Percentiles rank a stretch among this genome's conserved stretches.
These are phyloP conservation scores for Metschnikowia borealis DNA, from an alignment of 805 yeast species.

Conservation along the genomic window DNA sequence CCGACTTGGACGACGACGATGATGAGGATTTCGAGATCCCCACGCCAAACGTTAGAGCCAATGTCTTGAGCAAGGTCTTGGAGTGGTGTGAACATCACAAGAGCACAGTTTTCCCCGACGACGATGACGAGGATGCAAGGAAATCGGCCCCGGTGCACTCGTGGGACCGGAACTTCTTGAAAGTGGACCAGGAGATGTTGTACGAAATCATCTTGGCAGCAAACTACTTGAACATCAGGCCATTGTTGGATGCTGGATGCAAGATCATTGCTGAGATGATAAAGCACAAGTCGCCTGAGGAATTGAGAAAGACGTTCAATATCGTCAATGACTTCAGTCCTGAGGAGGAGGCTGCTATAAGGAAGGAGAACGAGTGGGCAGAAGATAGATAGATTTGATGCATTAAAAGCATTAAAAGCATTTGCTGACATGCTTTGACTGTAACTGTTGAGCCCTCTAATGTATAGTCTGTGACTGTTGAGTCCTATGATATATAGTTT, in stretches of 20 bases:
- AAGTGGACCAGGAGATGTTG: constrained; percentile 89
- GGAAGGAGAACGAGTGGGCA: constrained; percentile 89
- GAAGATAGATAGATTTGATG: constrained; percentile 57
- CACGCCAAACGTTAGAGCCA: constrained; percentile 83
- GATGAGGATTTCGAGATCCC: constrained; percentile 70
- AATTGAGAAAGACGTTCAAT: constrained; percentile 73
- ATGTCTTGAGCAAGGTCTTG: constrained; percentile 82
- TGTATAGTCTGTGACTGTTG: not conserved
- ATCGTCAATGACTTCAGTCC: constrained; percentile 81
- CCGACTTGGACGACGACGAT: constrained; percentile 54
- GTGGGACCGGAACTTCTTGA: constrained; percentile 92
- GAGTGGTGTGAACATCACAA: constrained; percentile 97
- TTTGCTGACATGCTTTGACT: not conserved
- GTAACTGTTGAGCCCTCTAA: not conserved
- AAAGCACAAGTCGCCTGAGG: constrained; percentile 75
- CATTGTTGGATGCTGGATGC: constrained; percentile 73
- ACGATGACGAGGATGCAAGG: constrained; percentile 78
- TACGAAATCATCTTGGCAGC: constrained; percentile 81
- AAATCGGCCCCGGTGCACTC: constrained; percentile 90
- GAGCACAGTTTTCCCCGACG: constrained; percentile 69
- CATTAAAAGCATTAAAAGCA: not conserved
- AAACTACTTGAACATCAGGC: constrained; percentile 70
- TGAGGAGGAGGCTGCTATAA: constrained; percentile 83
- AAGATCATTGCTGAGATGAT: constrained; percentile 83
- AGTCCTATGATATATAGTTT: not conserved